These are phyloP conservation scores for Caryopteris hybrid DNA, from an alignment of 305 asterid species.

Conservation along the genomic window DNA sequence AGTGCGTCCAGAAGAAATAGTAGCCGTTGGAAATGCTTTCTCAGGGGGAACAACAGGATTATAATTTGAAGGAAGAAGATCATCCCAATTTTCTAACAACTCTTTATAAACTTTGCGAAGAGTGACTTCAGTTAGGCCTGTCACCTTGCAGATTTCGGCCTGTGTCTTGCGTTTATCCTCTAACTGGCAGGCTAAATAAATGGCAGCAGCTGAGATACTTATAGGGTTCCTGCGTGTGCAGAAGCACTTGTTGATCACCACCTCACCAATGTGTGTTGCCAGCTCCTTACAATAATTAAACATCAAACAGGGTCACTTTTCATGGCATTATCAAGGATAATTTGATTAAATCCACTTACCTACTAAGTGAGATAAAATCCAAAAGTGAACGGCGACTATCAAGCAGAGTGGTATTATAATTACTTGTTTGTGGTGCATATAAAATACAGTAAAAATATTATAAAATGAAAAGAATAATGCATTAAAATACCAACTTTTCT, in stretches of 20 bases:
- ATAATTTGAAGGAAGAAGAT: constrained; percentile 89
- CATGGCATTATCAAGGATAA: neutral
- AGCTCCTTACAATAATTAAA: constrained; percentile 57
- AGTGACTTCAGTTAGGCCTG: constrained; percentile 97
- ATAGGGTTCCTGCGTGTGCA: constrained; percentile 97
- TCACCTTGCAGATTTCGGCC: constrained; percentile 96
- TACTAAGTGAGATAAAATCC: neutral
- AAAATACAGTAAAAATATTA: neutral
- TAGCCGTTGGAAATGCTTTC: constrained; percentile 89
- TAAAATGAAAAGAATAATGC: neutral
- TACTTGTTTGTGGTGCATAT: neutral
- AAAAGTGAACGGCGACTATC: neutral
- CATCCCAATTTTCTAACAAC: constrained; percentile 89
- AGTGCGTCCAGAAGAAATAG: constrained; percentile 68
- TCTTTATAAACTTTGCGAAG: constrained; percentile 93
- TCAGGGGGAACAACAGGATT: constrained; percentile 92
- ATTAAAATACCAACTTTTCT: neutral
- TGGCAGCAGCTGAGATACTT: constrained; percentile 97
- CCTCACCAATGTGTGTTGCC: constrained; percentile 98
- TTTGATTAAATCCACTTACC: neutral
- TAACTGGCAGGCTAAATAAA: constrained; percentile 90
- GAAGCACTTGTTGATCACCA: constrained; percentile 91
- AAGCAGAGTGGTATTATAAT: neutral
- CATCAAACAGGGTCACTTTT: neutral
- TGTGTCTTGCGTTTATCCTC: constrained; percentile 97